phyloP scores from a whole-genome alignment of 1,284 basidiomycete species.

The Melanopsichium pennsylvanicum region DNA sequence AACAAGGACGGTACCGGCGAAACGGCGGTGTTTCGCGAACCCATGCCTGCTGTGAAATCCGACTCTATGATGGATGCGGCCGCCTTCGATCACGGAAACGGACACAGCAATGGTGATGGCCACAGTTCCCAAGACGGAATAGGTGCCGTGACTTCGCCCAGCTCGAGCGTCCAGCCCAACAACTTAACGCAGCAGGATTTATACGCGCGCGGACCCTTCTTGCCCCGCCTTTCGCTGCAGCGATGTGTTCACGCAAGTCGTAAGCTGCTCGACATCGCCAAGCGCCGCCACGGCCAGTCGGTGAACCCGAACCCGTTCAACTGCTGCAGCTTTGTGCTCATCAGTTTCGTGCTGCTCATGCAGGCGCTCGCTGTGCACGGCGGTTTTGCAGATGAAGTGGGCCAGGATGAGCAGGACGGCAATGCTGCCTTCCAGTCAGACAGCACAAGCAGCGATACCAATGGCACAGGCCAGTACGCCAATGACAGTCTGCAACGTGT shows the following conservation, averaged over 20 bases:
- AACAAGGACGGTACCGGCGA: slow-evolving; percentile 29
- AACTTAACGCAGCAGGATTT: slow-evolving; percentile 45
- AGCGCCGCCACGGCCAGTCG: slow-evolving; percentile 36
- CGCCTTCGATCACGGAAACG: slow-evolving; percentile 4
- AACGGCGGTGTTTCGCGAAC: slow-evolving; percentile 48
- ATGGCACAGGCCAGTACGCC: slow-evolving; percentile 27
- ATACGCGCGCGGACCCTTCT: slow-evolving; percentile 56
- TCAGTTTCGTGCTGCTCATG: slow-evolving; percentile 60
- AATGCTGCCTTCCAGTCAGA: slow-evolving; percentile 2
- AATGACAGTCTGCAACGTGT: slow-evolving; percentile 38
- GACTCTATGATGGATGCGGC: slow-evolving; percentile 18
- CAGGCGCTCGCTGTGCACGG: slow-evolving; percentile 55
- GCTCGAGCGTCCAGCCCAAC: slow-evolving; percentile 1
- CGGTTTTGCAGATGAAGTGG: slow-evolving; percentile 26
- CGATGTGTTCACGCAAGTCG: slow-evolving; percentile 58
- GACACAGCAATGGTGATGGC: slow-evolving; percentile 9
- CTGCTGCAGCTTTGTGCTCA: slow-evolving; percentile 59
- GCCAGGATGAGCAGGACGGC: slow-evolving; percentile 9
- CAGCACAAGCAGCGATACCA: slow-evolving; percentile 1
- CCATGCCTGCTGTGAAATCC: slow-evolving; percentile 44
- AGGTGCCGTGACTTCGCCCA: slow-evolving; percentile 10
- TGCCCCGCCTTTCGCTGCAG: slow-evolving; percentile 49
- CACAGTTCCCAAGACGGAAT: background rate
- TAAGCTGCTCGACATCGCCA: slow-evolving; percentile 55
- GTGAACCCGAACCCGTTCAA: slow-evolving; percentile 60